A percentile compares a stretch with the other conserved stretches of the same genome.
phyloP scores from a whole-genome alignment of 257 asterid species.

The Pogostemon cablin region DNA sequence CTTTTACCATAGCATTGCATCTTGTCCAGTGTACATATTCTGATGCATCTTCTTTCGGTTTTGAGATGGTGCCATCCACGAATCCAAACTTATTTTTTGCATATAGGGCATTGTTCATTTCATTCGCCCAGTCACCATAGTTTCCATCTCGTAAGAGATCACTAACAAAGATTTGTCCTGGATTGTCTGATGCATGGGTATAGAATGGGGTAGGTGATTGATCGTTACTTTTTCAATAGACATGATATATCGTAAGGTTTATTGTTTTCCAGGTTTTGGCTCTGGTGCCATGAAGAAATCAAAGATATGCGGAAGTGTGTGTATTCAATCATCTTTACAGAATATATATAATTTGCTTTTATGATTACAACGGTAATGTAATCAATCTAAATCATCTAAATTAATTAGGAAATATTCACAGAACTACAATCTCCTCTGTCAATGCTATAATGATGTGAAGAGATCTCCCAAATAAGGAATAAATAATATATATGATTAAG shows the following conservation, averaged over 20 bases:
- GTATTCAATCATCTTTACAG: too few relatives aligned
- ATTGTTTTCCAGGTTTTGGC: not conserved
- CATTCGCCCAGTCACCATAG: not conserved
- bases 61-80: slow-evolving; percentile 1
- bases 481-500: too few relatives aligned
- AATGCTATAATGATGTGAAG: too few relatives aligned
- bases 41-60: not conserved
- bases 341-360: too few relatives aligned
- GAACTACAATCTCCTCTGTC: too few relatives aligned
- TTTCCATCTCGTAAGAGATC: slow-evolving; percentile 5
- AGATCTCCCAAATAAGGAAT: too few relatives aligned
- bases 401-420: too few relatives aligned
- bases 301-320: too few relatives aligned
- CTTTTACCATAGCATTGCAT: slow-evolving; percentile 9
- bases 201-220: not conserved
- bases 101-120: not conserved
- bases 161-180: not conserved
- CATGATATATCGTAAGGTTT: not conserved
- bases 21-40: not conserved
- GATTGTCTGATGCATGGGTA: not conserved
- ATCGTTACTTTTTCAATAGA: not conserved
- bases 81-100: not conserved
- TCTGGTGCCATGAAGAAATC: not conserved
- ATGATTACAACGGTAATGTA: too few relatives aligned
- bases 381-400: too few relatives aligned